Evolutionary conservation across 371 early-diverging fungal genomes (phyloP).

Genomic region (Mortierella sp.): DNA sequence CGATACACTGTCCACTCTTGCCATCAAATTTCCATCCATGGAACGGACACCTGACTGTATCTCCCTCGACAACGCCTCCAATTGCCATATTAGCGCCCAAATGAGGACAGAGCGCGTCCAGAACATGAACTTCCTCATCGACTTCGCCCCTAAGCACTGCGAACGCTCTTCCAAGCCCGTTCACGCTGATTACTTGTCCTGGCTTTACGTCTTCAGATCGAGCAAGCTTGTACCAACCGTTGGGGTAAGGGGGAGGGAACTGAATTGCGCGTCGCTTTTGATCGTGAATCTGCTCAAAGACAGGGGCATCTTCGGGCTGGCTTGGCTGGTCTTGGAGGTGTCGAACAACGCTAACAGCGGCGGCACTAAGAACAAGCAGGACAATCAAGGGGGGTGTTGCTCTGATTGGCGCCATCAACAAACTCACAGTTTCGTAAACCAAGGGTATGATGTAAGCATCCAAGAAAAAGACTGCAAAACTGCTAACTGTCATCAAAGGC

Average conservation of each 20-base stretch:
- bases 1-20: constrained; percentile 34
- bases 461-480: constrained; percentile 51
- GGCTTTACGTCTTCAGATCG: constrained; percentile 48
- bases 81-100: constrained; percentile 54
- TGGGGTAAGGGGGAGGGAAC: constrained; percentile 54
- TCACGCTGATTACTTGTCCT: constrained; percentile 51
- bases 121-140: constrained; percentile 43
- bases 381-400: constrained; percentile 38
- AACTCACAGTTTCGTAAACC: neutral
- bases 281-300: constrained; percentile 47
- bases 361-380: constrained; percentile 16
- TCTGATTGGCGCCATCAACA: constrained; percentile 23
- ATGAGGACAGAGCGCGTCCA: constrained; percentile 53
- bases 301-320: constrained; percentile 25
- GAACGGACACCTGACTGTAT: constrained; percentile 47
- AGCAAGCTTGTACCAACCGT: constrained; percentile 56
- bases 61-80: constrained; percentile 49
- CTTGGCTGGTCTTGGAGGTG: constrained; percentile 27
- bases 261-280: constrained; percentile 44
- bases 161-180: constrained; percentile 47
- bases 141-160: constrained; percentile 45
- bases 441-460: constrained; percentile 34
- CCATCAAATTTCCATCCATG: constrained; percentile 56
- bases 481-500: constrained; percentile 43
- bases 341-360: constrained; percentile 13